Evolutionary conservation across 345 rosid genomes (phyloP).

Genomic region (Nephelium lappaceum): DNA sequence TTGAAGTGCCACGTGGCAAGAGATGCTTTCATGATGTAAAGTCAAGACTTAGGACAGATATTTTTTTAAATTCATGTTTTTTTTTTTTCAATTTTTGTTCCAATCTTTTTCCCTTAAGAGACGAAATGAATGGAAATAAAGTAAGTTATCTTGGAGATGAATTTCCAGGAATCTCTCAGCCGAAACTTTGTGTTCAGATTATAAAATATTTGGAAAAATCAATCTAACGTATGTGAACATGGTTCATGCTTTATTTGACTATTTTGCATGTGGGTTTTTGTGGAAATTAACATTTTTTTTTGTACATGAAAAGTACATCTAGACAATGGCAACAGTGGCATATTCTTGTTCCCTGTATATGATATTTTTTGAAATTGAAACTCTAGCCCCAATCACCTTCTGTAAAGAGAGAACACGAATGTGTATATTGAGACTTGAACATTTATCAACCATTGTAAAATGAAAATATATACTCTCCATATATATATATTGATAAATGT

Average conservation of each 20-base stretch:
- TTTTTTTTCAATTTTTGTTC: neutral
- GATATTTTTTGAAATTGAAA: no score
- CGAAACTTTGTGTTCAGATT: neutral
- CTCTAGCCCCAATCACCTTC: no score
- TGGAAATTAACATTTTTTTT: no score
- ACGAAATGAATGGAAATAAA: constrained; percentile 2
- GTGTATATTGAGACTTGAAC: no score
- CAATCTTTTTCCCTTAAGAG: no score
- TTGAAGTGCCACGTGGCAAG: neutral
- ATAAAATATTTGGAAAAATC: neutral
- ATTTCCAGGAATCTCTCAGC: constrained; percentile 12
- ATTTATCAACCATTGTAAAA: no score
- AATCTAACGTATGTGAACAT: neutral
- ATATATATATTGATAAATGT: no score
- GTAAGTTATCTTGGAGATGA: neutral
- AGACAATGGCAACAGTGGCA: neutral
- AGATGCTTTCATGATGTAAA: neutral
- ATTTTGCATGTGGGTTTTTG: neutral
- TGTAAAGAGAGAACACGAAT: no score
- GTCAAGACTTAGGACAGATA: neutral
- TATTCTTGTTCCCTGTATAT: no score
- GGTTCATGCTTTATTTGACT: neutral
- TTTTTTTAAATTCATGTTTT: neutral
- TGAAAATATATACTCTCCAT: no score
- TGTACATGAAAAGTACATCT: neutral